A percentile compares a stretch with the other conserved stretches of the same genome.
phyloP scores from a whole-genome alignment of 2,329 filamentous ascomycete genomes.

The Fusarium coffeatum region DNA sequence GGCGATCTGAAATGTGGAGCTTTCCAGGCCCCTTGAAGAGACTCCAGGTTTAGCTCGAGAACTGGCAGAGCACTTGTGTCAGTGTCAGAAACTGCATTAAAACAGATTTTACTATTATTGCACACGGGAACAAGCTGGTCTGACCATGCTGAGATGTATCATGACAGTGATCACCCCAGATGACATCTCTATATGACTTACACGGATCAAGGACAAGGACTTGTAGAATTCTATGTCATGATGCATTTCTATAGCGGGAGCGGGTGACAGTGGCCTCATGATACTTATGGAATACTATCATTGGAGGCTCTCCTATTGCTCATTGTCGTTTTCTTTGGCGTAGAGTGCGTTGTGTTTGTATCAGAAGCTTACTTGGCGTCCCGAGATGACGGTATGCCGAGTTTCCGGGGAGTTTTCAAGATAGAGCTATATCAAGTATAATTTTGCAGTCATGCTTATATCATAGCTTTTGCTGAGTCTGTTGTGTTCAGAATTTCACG shows the following conservation, averaged over 20 bases:
- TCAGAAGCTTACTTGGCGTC: constrained; percentile 25
- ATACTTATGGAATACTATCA: neutral
- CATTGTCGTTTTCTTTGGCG: neutral
- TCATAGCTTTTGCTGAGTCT: neutral
- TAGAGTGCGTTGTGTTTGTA: constrained; percentile 16
- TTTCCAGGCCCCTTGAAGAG: constrained; percentile 41
- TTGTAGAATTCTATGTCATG: constrained; percentile 32
- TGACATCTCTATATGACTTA: constrained; percentile 14
- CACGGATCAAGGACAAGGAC: constrained; percentile 14
- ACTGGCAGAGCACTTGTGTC: neutral
- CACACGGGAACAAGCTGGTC: neutral
- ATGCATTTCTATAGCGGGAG: neutral
- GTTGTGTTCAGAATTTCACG: constrained; percentile 52
- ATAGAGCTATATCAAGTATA: constrained; percentile 18
- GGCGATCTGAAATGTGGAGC: constrained; percentile 38
- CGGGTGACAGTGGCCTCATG: neutral
- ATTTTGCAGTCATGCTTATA: neutral
- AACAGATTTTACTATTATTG: neutral
- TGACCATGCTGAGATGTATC: neutral
- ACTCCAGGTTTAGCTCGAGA: constrained; percentile 11
- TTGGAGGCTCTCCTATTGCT: neutral
- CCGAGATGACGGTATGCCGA: constrained; percentile 31
- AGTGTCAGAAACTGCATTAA: neutral
- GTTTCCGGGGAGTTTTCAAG: constrained; percentile 14
- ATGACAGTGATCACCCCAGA: neutral